These are phyloP conservation scores for Excoecaria agallocha DNA, from an alignment of 345 rosid species.

Conservation along the genomic window DNA sequence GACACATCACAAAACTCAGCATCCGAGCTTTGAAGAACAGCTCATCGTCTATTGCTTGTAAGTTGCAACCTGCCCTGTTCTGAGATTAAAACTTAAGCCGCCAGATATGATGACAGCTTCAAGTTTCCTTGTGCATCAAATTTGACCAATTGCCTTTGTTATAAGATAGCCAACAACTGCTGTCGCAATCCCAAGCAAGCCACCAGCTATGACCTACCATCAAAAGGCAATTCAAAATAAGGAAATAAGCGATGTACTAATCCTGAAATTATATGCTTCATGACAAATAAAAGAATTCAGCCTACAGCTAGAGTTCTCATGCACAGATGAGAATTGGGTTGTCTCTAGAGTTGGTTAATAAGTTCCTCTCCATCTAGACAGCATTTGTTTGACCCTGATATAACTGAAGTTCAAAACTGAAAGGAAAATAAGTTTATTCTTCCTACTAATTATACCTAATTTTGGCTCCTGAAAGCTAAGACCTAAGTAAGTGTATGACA, in stretches of 20 bases:
- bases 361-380: not conserved
- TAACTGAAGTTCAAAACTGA: not conserved
- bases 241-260: not conserved
- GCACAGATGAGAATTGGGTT: not conserved
- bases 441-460: not conserved
- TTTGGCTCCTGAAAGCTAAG: not conserved
- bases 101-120: not conserved
- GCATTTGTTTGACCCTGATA: not conserved
- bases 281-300: not conserved
- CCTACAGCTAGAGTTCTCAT: not conserved
- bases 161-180: constrained; percentile 57
- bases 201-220: constrained; percentile 75
- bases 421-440: not conserved
- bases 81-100: not conserved
- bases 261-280: not conserved
- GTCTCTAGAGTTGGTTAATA: not conserved
- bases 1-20: not conserved
- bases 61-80: not conserved
- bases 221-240: not conserved
- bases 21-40: not conserved
- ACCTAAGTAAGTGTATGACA: not conserved
- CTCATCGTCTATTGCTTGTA: not conserved
- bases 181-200: constrained; percentile 61
- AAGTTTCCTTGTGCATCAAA: constrained; percentile 15
- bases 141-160: constrained; percentile 26